Evolutionary conservation across 345 rosid genomes (phyloP), one percentile per base, ranked within the genome.

Genomic region (Acer saccharum): DNA sequence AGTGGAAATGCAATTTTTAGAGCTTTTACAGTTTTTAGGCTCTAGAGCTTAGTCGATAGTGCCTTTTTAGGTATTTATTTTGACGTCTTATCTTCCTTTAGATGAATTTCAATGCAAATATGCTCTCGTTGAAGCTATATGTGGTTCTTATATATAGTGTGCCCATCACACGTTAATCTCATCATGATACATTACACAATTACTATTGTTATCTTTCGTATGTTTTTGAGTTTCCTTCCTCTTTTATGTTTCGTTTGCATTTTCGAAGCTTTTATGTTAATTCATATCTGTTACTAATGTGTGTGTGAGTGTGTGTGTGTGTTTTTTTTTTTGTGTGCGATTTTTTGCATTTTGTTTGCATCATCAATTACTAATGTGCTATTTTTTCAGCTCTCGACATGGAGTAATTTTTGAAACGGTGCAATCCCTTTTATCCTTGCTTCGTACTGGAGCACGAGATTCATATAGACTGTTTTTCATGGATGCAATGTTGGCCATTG

Each of bases 331-430:
- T 4, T 32, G 32, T 29, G 32, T 29, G 32, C 50, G 9, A 44
- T 46, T 46, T 50, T 16, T 54, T 21, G 17, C 18, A 55, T 6
- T 50, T 25, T 25, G 39, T 70, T 29, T 72, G 14, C 74, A 29
- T 23, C 21, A 46, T 63, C 6, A 39, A 16, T 27, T 63, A 67
- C 61, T 9, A 64, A 55, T 75, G 27, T 54, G 9, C 46, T 18
- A 0, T 74, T 43, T 86, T 46, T 74, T 78, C 88, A 95, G 98
- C 52, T 82, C 85, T 62, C 88, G 88, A 48, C 92, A 93, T 77
- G 93, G 90, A 77, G 89, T 91, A 4, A 83, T 93, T 73, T 92
- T 95, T 81, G 98, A 95, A 74, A 88, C 99, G 3, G 84, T 94
- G 82, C 93, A 93, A 76, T 89, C 94, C 29, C 89, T 95, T 73